Percentiles rank a stretch among this genome's conserved stretches.
Evolutionary conservation across 2,329 filamentous ascomycete genomes (phyloP).

Genomic region (Cladosporium sp.): DNA sequence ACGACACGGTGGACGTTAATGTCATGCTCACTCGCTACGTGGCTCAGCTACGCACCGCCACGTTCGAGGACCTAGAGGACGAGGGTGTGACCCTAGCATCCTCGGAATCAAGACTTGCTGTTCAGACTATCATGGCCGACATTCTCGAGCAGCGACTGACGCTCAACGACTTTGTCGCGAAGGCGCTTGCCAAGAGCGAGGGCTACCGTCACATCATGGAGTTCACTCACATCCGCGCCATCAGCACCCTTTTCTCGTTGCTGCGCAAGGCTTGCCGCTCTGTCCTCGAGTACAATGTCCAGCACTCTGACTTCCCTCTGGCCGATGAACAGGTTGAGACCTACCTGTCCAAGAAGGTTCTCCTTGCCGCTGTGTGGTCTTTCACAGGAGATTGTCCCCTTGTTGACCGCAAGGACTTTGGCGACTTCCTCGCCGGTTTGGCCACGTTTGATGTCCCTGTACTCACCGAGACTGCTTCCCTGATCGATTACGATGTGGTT

Average conservation of each 20-base stretch:
- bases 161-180: conserved; percentile 77
- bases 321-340: conserved; percentile 86
- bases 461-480: conserved; percentile 70
- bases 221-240: conserved; percentile 84
- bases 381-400: conserved; percentile 94
- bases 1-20: conserved; percentile 87
- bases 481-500: conserved; percentile 94
- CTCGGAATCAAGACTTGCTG: conserved; percentile 61
- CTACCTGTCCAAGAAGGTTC: conserved; percentile 89
- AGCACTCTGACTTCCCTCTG: conserved; percentile 91
- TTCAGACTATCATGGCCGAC: conserved; percentile 79
- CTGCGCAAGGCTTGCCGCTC: conserved; percentile 92
- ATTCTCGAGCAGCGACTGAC: conserved; percentile 75
- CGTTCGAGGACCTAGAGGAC: conserved; percentile 95
- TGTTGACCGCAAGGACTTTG: conserved; percentile 82
- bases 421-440: conserved; percentile 78
- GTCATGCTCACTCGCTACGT: conserved; percentile 96
- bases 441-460: conserved; percentile 86
- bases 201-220: conserved; percentile 97
- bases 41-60: conserved; percentile 74
- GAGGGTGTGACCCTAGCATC: conserved; percentile 72
- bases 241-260: conserved; percentile 92
- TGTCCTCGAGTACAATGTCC: conserved; percentile 91
- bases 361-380: conserved; percentile 92
- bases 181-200: conserved; percentile 73